phyloP scores from a whole-genome alignment of 129 eudicot species.

The Oenanthe sinensis region DNA sequence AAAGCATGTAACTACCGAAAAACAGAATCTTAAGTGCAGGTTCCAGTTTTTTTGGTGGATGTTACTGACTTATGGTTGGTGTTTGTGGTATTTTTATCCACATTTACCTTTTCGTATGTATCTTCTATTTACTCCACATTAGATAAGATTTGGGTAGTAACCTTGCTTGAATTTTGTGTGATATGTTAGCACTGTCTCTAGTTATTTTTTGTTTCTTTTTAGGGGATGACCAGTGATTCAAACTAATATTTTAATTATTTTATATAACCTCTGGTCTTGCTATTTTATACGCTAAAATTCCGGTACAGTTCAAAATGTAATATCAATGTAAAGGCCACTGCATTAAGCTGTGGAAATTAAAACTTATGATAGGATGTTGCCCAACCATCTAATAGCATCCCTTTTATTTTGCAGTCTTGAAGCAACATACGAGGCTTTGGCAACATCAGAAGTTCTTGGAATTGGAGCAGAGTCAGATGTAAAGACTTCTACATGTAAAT shows the following conservation, averaged over 20 bases:
- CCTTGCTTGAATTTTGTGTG: neutral
- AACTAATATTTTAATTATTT: too few relatives aligned
- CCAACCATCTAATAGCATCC: conserved; percentile 10
- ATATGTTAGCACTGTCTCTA: neutral
- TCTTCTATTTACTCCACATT: too few relatives aligned
- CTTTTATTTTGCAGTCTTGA: conserved; percentile 48
- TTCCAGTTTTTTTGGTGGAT: neutral
- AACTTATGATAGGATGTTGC: neutral
- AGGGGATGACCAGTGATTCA: neutral
- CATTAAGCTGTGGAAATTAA: neutral
- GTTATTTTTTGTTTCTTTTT: neutral
- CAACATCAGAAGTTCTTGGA: conserved; percentile 71
- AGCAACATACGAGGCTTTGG: conserved; percentile 72
- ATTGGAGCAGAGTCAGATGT: conserved; percentile 35
- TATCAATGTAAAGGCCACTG: neutral
- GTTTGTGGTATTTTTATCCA: too few relatives aligned
- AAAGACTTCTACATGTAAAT: conserved; percentile 42
- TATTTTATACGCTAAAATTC: too few relatives aligned
- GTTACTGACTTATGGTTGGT: neutral
- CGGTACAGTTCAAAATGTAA: too few relatives aligned
- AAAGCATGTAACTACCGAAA: too few relatives aligned
- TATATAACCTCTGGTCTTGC: neutral
- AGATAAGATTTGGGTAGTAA: neutral
- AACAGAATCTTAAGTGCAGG: neutral
- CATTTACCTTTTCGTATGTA: too few relatives aligned